Base-by-base conservation (phyloP, 192 early-diverging fungal species). In the Coemansia nantahalensis region DNA sequence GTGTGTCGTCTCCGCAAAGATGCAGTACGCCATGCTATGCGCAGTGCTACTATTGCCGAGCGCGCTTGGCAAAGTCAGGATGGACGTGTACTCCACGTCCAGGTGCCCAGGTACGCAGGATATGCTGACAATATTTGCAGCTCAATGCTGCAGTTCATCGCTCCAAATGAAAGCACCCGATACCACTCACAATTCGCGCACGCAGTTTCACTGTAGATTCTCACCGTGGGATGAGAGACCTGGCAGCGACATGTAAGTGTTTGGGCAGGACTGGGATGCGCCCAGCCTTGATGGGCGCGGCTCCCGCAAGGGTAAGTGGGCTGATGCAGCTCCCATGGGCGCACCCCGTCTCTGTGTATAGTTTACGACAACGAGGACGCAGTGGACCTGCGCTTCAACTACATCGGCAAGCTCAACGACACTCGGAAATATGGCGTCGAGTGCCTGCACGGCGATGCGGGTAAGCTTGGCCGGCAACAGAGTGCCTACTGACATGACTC, bases 181-280 rank as follows among this genome's bases (percentile, higher is more conserved):
- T 28, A n/a, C 26, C 7, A 28, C 26, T 5, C 26, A 7, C 26
- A 28, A 28, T n/a, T n/a, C n/a, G n/a, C 26, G 26, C 4, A 28
- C 26, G 26, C 26, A 3, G 26, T 8, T 34, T 39, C 8, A 17
- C 5, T 55, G 35, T 76, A 76, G 72, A 76, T 39, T 61, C 65
- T 0, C 45, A 48, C 14, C 59, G 38, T 4, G 72, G 56, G 19
- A 76, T 76, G 72, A 48, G 43, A 8, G 72, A 76, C 39, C 8
- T 76, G 57, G 59, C 72, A 5, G 72, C 72, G 14, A 62, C 62
- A 5, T 76, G 72, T 68, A 76, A 68, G 72, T 72, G n/a, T n/a
- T n/a, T n/a, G n/a, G n/a, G n/a, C n/a, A n/a, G n/a, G n/a, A n/a
- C n/a, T n/a, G n/a, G n/a, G n/a, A n/a, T n/a, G n/a, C n/a, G n/a